Percentiles rank a stretch among this genome's conserved stretches.
phyloP scores from a whole-genome alignment of 768 basidiomycete species.

The Panus rudis region DNA sequence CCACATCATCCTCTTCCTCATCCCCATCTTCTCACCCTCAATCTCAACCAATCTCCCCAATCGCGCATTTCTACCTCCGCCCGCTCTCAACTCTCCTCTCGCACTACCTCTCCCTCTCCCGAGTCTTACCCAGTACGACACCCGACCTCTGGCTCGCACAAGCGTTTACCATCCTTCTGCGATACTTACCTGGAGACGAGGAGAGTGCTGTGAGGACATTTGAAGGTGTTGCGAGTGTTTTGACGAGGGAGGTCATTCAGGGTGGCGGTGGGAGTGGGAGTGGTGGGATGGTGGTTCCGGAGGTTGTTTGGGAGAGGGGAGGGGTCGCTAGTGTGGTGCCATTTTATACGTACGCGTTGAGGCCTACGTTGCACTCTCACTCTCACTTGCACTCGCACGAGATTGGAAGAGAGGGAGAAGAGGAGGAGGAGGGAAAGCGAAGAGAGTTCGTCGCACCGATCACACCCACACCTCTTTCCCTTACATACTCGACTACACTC shows the following conservation, averaged over 20 bases:
- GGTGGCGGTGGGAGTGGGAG: no score
- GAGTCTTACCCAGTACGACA: slow-evolving; percentile 45
- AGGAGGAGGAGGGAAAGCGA: no score
- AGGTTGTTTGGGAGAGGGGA: slow-evolving; percentile 42
- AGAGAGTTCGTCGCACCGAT: slow-evolving; percentile 46
- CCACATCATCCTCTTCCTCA: no score
- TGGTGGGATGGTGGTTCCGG: no score
- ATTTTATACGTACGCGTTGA: slow-evolving; percentile 47
- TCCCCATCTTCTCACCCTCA: no score
- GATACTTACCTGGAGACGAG: slow-evolving; percentile 73
- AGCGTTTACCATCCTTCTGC: slow-evolving; percentile 46
- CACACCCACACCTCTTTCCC: slow-evolving; percentile 44
- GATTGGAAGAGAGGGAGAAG: no score
- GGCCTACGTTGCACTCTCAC: no score
- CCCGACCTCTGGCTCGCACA: slow-evolving; percentile 62
- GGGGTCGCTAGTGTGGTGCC: slow-evolving; percentile 48
- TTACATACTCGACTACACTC: slow-evolving; percentile 51
- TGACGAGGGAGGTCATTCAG: no score
- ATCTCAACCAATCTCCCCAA: no score
- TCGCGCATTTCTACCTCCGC: slow-evolving; percentile 33
- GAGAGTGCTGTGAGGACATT: slow-evolving; percentile 40
- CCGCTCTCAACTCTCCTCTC: slow-evolving; percentile 49
- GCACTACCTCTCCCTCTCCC: slow-evolving; percentile 52
- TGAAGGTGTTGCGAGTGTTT: slow-evolving; percentile 28
- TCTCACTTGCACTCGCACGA: no score